Base-by-base conservation (phyloP, 116 monocot genomes). In the Papilionanthe hybrid region DNA sequence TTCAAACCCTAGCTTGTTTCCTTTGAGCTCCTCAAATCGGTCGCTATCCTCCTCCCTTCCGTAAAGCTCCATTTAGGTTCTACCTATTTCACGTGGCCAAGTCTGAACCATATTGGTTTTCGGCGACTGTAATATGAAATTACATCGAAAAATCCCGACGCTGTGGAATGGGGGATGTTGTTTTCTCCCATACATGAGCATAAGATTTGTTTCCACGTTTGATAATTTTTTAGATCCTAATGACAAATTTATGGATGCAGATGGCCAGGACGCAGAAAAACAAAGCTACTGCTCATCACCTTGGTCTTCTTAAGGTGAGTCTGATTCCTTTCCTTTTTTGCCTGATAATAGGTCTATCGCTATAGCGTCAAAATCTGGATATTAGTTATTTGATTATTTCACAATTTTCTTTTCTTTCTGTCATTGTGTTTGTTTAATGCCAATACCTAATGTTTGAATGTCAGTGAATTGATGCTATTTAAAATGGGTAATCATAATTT, bases 231-330 rank as follows among this genome's bases (percentile, higher is more conserved):
- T 49, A 57, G 23, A 44, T 85, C 63, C 58, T 69, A 74, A 49
- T 78, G 17, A 42, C 32, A 57, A 72, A 42, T 72, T 69, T 12
- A 48, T 75, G 47, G 50, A 50, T 75, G 78, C 88, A 98, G 98
- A 98, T 98, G 98, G 98, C 94, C 55, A 92, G 84, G 82, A 98
- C 98, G 12, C 98, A 98, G 83, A 94, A 94, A 69, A 94, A 98
- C 49, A 98, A 98, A 82, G 98, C 98, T 0, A 98, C 98, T 41
- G 92, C 98, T 1, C 98, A 98, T 79, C 98, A 98, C 48, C 98
- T 98, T 85, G 94, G 94, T 69, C 84, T 94, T 86, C 91, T 98
- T 55, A 98, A 94, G 93, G 93, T 93, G 65, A 30, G 1, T 81
- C 80, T 37, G 69, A 69, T 30, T 18, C 32, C 3, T 37, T 5